A percentile compares a stretch with the other conserved stretches of the same genome.
phyloP scores from a whole-genome alignment of 1,139 yeast species.

The Debaryomyces subglobosus region DNA sequence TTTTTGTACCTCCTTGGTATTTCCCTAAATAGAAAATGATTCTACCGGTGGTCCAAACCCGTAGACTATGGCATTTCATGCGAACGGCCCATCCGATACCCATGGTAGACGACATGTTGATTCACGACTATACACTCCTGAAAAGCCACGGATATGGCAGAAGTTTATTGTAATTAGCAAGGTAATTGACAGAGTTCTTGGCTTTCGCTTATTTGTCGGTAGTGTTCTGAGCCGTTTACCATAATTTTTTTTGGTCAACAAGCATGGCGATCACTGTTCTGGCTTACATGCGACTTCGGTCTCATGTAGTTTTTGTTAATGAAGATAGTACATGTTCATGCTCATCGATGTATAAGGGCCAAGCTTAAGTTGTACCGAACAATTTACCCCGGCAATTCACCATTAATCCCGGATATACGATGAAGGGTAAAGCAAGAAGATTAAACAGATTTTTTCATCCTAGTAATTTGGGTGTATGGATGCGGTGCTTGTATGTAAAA shows the following conservation, averaged over 20 bases:
- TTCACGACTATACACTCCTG: neutral
- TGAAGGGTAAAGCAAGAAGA: too few relatives aligned
- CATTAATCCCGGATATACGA: too few relatives aligned
- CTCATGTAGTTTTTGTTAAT: neutral
- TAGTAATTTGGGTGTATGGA: neutral
- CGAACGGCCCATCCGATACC: neutral
- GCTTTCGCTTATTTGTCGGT: neutral
- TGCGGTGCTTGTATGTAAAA: neutral
- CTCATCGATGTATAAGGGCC: neutral
- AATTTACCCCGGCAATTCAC: too few relatives aligned
- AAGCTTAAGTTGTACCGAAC: neutral
- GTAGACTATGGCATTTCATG: neutral
- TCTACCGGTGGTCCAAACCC: neutral
- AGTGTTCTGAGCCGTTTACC: neutral
- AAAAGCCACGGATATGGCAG: neutral
- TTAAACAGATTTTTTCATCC: too few relatives aligned
- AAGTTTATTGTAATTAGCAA: neutral
- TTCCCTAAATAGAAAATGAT: neutral
- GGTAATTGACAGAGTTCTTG: neutral
- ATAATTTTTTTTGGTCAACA: neutral
- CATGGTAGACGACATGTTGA: neutral
- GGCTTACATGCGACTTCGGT: neutral
- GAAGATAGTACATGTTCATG: neutral
- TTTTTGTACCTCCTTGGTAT: neutral
- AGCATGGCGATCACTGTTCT: neutral